A percentile compares a stretch with the other conserved stretches of the same genome.
Evolutionary conservation across 2,329 filamentous ascomycete genomes (phyloP).

Genomic region (Massarina eburnea): DNA sequence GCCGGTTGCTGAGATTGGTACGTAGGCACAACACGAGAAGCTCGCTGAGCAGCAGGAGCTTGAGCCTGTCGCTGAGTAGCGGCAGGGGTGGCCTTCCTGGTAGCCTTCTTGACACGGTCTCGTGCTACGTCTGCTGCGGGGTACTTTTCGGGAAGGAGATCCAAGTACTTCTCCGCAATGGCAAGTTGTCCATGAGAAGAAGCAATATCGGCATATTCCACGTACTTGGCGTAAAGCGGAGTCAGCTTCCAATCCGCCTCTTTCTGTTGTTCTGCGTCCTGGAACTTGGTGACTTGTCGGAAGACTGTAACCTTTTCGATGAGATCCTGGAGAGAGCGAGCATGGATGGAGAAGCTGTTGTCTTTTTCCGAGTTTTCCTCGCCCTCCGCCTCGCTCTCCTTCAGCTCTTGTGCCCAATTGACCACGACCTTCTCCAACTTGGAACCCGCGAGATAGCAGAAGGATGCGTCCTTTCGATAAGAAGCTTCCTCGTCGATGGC

Average conservation of each 20-base stretch:
- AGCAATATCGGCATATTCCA: constrained; percentile 94
- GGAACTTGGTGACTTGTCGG: constrained; percentile 88
- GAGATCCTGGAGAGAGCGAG: constrained; percentile 83
- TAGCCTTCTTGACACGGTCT: constrained; percentile 82
- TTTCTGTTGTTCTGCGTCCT: constrained; percentile 72
- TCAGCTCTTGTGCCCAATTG: constrained; percentile 90
- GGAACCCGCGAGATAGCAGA: constrained; percentile 94
- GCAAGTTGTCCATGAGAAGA: constrained; percentile 85
- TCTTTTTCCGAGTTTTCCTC: constrained; percentile 70
- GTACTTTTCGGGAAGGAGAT: constrained; percentile 80
- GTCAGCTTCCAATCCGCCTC: constrained; percentile 85
- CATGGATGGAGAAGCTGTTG: constrained; percentile 89
- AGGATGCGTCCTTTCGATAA: constrained; percentile 82
- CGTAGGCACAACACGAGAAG: constrained; percentile 39
- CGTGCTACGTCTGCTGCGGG: constrained; percentile 84
- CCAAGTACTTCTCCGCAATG: constrained; percentile 87
- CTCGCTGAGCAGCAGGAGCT: constrained; percentile 35
- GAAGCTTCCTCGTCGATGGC: constrained; percentile 54
- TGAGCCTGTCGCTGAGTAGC: constrained; percentile 45
- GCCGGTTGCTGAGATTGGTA: constrained; percentile 32
- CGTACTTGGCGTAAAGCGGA: constrained; percentile 89
- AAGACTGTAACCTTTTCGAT: constrained; percentile 99
- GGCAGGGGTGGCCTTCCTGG: constrained; percentile 59
- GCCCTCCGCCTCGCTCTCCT: constrained; percentile 77
- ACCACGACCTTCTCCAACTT: constrained; percentile 96